Percentiles rank a stretch among this genome's conserved stretches.
These are phyloP conservation scores for Piper longum DNA, from an alignment of 164 flowering plant species.

Conservation along the genomic window DNA sequence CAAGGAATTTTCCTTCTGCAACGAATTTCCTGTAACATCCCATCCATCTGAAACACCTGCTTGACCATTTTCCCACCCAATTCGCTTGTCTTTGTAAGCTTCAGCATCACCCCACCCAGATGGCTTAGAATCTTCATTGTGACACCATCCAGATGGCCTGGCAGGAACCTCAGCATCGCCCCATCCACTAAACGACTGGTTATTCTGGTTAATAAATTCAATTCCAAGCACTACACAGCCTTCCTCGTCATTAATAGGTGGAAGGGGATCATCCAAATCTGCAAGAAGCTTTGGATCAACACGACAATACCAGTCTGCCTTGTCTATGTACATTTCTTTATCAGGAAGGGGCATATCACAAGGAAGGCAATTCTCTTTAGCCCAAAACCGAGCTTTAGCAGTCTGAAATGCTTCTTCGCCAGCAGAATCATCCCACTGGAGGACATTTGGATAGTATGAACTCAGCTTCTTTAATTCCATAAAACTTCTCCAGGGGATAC, in stretches of 20 bases:
- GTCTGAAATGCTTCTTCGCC: slow-evolving; percentile 53
- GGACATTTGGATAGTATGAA: slow-evolving; percentile 20
- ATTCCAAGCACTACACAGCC: slow-evolving; percentile 4
- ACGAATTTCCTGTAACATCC: too few relatives aligned
- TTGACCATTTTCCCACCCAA: slow-evolving; percentile 1
- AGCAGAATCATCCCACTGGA: slow-evolving; percentile 65
- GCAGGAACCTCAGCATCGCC: slow-evolving; percentile 14
- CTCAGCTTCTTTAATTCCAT: slow-evolving; percentile 29
- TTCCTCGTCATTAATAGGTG: slow-evolving; percentile 16
- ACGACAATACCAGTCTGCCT: slow-evolving; percentile 38
- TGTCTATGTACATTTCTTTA: slow-evolving; percentile 47
- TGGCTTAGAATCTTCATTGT: not conserved
- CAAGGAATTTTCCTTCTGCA: not conserved
- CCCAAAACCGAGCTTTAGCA: slow-evolving; percentile 51
- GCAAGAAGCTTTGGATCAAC: slow-evolving; percentile 31
- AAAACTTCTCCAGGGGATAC: slow-evolving; percentile 49
- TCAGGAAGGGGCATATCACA: slow-evolving; percentile 35
- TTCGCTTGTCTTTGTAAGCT: not conserved
- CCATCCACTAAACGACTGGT: slow-evolving; percentile 16
- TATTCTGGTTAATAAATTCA: not conserved
- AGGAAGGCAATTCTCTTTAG: slow-evolving; percentile 29
- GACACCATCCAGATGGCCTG: not conserved
- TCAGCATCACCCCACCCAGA: slow-evolving; percentile 4
- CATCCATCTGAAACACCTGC: not conserved
- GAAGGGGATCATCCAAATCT: slow-evolving; percentile 26